Evolutionary conservation across 257 asterid genomes (phyloP).

Genomic region (Gentiana dahurica): DNA sequence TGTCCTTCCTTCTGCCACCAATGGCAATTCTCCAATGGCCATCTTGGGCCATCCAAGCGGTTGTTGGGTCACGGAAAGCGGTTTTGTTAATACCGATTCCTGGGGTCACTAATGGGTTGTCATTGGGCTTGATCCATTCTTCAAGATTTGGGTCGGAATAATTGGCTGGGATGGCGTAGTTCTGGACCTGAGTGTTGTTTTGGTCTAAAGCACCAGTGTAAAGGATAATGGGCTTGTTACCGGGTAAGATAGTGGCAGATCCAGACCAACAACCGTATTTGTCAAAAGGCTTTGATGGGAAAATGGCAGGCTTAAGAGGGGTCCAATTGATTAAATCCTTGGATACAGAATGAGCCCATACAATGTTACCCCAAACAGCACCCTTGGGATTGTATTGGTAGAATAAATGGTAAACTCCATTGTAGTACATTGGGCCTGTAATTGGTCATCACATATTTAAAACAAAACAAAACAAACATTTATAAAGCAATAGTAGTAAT

Average conservation of each 20-base stretch:
- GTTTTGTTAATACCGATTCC: conserved; percentile 29
- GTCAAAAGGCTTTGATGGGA: conserved; percentile 58
- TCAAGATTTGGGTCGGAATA: conserved; percentile 49
- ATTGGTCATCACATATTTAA: background rate
- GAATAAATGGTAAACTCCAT: conserved; percentile 61
- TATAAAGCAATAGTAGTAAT: no score
- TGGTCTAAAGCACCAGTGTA: conserved; percentile 56
- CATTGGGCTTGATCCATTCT: conserved; percentile 54
- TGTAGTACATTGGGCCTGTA: conserved; percentile 64
- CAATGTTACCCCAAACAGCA: conserved; percentile 64
- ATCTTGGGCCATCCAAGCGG: conserved; percentile 61
- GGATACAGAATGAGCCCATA: conserved; percentile 79
- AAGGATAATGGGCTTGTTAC: conserved; percentile 60
- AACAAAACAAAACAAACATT: background rate
- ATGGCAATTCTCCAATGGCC: conserved; percentile 43
- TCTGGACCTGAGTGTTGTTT: conserved; percentile 55
- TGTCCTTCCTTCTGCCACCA: conserved; percentile 24
- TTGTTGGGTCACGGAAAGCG: conserved; percentile 76
- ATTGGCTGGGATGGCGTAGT: conserved; percentile 64
- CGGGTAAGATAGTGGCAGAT: conserved; percentile 59
- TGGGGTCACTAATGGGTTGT: conserved; percentile 52
- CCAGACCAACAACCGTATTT: conserved; percentile 75
- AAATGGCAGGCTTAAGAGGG: conserved; percentile 34
- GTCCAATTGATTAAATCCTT: conserved; percentile 55
- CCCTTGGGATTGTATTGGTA: conserved; percentile 71